Evolutionary conservation across 306 rosid genomes (phyloP), one percentile per base, ranked within the genome.

Genomic region (Acacia acuminata): DNA sequence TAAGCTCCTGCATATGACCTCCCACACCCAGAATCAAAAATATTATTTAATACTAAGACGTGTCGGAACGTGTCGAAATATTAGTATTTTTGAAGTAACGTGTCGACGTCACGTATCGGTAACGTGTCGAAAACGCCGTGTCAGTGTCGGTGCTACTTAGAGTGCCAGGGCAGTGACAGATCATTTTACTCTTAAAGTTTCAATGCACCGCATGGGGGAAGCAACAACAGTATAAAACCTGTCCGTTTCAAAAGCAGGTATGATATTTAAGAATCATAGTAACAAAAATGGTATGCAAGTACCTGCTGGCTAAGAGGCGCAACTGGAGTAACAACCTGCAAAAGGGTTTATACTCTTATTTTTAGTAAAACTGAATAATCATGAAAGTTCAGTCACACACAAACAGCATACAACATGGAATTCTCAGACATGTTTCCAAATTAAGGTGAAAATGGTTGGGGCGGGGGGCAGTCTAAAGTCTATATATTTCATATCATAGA

Each of bases 301-400:
- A 96, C 99, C 98, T 94, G 99, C 86, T 96, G 99, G 75, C 98
- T 96, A 75, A 96, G 86, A 74, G 99, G 99, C 47, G 99, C 98
- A 79, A 96, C 94, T 6, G 99, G 99, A 1, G 99, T 96, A 80
- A 96, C 98, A 87, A 96, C 98, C 99, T 96, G 94, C 82, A 86
- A 85, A 84, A 83, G 4, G 4, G 42, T 77, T 32, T 40, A 61
- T 43, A 61, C n/a, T 36, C 55, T 71, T 55, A 63, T 10, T 44
- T 48, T 87, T 72, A 79, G 78, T 19, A 76, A 7, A 56, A 45
- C 42, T 47, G 19, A 48, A 72, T 25, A 10, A 13, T 27, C 36
- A 72, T 44, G 15, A 25, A 44, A 44, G 36, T 43, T 71, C 60
- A 24, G 24, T 27, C 5, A 45, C 4, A 15, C 42, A 42, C 15